These are phyloP conservation scores for Candida namnaoensis DNA, from an alignment of 805 yeast genomes.

Conservation along the genomic window DNA sequence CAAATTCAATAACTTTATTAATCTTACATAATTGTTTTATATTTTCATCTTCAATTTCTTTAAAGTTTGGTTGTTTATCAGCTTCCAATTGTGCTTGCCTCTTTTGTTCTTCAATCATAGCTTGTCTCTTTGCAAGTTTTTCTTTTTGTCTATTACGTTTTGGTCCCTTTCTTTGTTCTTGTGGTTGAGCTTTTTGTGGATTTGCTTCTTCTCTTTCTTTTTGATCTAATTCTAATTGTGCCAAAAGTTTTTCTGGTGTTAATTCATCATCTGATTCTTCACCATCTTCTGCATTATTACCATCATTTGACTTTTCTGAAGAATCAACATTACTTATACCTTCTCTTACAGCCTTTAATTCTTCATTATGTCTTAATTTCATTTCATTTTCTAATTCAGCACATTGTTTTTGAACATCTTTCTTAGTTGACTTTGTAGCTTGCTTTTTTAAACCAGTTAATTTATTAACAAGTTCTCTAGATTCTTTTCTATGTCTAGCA, in stretches of 20 bases:
- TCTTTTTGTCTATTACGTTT: slow-evolving; percentile 82
- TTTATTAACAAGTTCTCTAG: slow-evolving; percentile 53
- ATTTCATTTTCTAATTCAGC: slow-evolving; percentile 49
- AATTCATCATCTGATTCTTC: slow-evolving; percentile 37
- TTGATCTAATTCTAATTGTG: slow-evolving; percentile 40
- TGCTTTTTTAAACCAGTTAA: slow-evolving; percentile 75
- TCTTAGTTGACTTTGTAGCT: slow-evolving; percentile 72
- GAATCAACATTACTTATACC: background rate
- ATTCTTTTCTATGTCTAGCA: slow-evolving; percentile 62
- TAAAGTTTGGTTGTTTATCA: slow-evolving; percentile 49
- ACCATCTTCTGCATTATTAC: slow-evolving; percentile 22
- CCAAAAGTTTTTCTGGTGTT: slow-evolving; percentile 61
- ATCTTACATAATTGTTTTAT: slow-evolving; percentile 44
- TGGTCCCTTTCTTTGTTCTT: slow-evolving; percentile 24
- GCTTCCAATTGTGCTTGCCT: slow-evolving; percentile 72
- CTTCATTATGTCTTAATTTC: slow-evolving; percentile 44
- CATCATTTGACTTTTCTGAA: slow-evolving; percentile 3
- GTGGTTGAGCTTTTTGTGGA: slow-evolving; percentile 4
- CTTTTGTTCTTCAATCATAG: slow-evolving; percentile 50
- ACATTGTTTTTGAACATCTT: slow-evolving; percentile 54
- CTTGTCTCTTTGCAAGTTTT: slow-evolving; percentile 67
- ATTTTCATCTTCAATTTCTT: slow-evolving; percentile 64
- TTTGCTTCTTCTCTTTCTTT: slow-evolving; percentile 13
- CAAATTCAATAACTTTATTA: slow-evolving; percentile 45
- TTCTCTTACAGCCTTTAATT: slow-evolving; percentile 25